Evolutionary conservation across 177 flowering plant species (phyloP).

Genomic region (Tripterygium wilfordii): DNA sequence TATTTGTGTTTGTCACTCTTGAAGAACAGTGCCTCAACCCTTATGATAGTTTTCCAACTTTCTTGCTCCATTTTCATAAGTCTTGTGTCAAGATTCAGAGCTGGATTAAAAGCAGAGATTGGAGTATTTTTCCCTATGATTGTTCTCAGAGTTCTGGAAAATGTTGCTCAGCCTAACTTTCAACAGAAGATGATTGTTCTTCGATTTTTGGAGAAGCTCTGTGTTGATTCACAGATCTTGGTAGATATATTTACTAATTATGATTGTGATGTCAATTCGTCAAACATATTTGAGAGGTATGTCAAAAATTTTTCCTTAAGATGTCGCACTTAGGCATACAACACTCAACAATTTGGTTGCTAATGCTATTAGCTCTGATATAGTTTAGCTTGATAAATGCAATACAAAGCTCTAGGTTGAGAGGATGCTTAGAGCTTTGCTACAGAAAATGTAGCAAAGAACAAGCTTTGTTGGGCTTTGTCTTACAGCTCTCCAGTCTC

Average conservation of each 20-base stretch:
- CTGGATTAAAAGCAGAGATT: conserved; percentile 99
- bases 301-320: conserved; percentile 9
- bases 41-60: conserved; percentile 97
- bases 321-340: no score
- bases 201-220: conserved; percentile 82
- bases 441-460: no score
- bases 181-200: conserved; percentile 99
- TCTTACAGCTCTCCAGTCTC: no score
- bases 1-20: conserved; percentile 88
- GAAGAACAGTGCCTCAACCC: conserved; percentile 97
- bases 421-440: no score
- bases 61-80: conserved; percentile 98
- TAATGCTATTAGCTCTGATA: no score
- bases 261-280: conserved; percentile 96
- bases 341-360: no score
- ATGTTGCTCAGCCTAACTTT: conserved; percentile 95
- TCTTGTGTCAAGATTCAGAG: conserved; percentile 91
- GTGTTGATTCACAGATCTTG: conserved; percentile 87
- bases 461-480: no score
- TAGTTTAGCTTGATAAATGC: no score
- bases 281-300: conserved; percentile 96
- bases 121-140: conserved; percentile 99
- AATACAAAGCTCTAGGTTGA: no score
- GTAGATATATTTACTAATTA: conserved; percentile 94
- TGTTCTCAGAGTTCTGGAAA: conserved; percentile 95